Evolutionary conservation across 2,329 filamentous ascomycete genomes (phyloP), one percentile per base, ranked within the genome.

Genomic region (Colletotrichum ledebouriae): DNA sequence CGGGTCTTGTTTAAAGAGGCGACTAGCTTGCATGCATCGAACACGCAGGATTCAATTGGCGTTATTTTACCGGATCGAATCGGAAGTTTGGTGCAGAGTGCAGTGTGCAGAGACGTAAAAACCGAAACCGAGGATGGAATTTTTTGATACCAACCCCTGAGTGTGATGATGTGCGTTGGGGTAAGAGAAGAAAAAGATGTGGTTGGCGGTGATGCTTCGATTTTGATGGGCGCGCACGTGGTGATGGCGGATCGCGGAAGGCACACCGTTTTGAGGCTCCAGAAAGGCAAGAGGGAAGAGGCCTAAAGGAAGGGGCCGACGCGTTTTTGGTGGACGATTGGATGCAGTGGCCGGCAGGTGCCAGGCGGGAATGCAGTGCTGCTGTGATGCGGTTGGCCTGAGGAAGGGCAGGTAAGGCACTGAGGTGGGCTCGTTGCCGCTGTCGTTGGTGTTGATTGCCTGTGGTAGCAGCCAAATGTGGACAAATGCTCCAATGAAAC

Each of bases 291-390:
- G 42, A 59, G 46, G 59, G 41, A 53, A 11, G 47, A 52, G 29
- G 59, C 59, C 49, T 56, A 47, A 49, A 55, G 49, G 50, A n/a
- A 55, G 56, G 59, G 17, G 46, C 41, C 39, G 49, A 68, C 60
- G 47, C 57, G 57, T 37, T 42, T 39, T 64, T 37, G 47, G 63
- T 53, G 65, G 20, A 46, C 29, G 34, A 56, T 46, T 67, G 59
- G 47, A 50, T 59, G 56, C 66, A 56, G 55, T 65, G 61, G 39
- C 61, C 15, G 66, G 47, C 56, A 59, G 66, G 66, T 69, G 61
- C 56, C 55, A 60, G 62, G 56, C 66, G 66, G 66, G 66, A 69
- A 69, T 69, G 66, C 62, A 50, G 66, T 69, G 61, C 47, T 66
- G 66, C 63, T 49, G 55, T 68, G 39, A 20, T 50, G 47, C 49